Conservation (phyloP, 345 rosid genomes). For the Gossypium australe region DNA sequence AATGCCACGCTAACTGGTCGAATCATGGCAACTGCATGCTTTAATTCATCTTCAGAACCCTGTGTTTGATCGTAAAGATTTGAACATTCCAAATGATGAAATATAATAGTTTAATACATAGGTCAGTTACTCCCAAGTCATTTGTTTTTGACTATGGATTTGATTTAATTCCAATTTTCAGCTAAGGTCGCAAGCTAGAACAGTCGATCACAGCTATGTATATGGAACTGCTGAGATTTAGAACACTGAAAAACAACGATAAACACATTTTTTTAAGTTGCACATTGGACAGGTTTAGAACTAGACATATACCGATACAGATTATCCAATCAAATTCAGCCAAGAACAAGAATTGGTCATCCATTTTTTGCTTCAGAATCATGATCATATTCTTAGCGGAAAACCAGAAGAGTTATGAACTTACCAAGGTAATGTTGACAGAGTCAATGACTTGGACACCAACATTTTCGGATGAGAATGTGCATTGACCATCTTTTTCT, state of each 20-base stretch:
- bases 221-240: too few species aligned
- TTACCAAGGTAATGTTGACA: conserved; percentile 83
- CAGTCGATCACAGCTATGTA: neutral
- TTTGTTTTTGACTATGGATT: neutral
- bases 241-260: neutral
- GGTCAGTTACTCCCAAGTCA: neutral
- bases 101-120: neutral
- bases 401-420: neutral
- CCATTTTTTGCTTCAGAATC: neutral
- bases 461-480: conserved; percentile 66
- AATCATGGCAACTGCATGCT: conserved; percentile 81
- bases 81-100: neutral
- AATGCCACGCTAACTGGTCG: conserved; percentile 94
- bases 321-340: neutral
- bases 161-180: neutral
- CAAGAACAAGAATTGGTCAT: neutral
- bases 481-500: conserved; percentile 56
- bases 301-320: neutral
- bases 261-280: neutral
- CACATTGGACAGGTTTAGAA: neutral
- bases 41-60: conserved; percentile 90
- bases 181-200: neutral
- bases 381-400: neutral
- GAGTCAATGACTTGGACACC: conserved; percentile 66
- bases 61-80: conserved; percentile 22